Percentiles rank a stretch among this genome's conserved stretches.
Conservation (phyloP, 331 rosid species). For the Phaseolus coccineus region DNA sequence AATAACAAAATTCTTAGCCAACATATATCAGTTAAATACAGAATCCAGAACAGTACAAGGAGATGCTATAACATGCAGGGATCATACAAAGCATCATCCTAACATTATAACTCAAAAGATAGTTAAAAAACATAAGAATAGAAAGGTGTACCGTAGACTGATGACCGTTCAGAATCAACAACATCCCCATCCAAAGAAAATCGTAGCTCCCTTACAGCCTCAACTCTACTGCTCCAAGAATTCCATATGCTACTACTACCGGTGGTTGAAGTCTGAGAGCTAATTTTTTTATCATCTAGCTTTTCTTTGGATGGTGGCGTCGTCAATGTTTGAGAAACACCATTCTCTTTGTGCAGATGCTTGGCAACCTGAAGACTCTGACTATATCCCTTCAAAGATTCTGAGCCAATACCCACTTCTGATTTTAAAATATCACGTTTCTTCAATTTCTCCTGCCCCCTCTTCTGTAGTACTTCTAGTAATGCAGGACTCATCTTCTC, state of each 20-base stretch:
- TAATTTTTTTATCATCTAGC: constrained; percentile 42
- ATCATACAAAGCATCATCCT: constrained; percentile 26
- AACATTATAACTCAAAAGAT: constrained; percentile 30
- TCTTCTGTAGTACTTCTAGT: constrained; percentile 64
- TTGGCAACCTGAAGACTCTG: constrained; percentile 49
- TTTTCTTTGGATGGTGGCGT: constrained; percentile 40
- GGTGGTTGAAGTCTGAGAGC: constrained; percentile 44
- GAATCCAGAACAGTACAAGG: not conserved
- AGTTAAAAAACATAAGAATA: constrained; percentile 9
- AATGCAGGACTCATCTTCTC: constrained; percentile 73
- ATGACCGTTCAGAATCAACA: constrained; percentile 50
- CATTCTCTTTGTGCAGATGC: constrained; percentile 42
- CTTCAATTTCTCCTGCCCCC: constrained; percentile 72
- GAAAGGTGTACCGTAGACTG: constrained; percentile 58
- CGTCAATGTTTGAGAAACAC: constrained; percentile 35
- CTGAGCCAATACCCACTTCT: constrained; percentile 43
- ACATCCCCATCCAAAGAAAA: constrained; percentile 82
- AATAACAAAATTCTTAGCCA: not conserved
- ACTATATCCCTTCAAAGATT: constrained; percentile 43
- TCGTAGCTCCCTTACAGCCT: constrained; percentile 68
- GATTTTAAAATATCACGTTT: constrained; percentile 44
- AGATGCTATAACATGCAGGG: constrained; percentile 21
- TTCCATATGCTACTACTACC: constrained; percentile 69
- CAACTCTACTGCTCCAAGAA: constrained; percentile 90
- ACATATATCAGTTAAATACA: not conserved